phyloP scores from a whole-genome alignment of 495 filamentous ascomycete species.

The Penicillium simplicissimum region DNA sequence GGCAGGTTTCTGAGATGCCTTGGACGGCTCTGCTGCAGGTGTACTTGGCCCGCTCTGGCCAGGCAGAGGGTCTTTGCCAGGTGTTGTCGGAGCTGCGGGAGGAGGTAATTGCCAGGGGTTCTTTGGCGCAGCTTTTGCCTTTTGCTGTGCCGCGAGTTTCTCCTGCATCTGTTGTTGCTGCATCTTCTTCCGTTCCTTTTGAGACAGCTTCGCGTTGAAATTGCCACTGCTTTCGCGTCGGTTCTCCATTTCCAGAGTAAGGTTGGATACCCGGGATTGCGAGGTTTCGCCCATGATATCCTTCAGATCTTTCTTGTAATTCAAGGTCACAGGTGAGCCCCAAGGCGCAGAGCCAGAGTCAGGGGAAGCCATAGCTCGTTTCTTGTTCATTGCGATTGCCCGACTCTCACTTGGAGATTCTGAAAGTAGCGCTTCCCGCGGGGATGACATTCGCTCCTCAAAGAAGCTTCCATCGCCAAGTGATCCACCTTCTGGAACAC shows the following conservation, averaged over 20 bases:
- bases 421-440: slow-evolving; percentile 19
- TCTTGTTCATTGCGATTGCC: slow-evolving; percentile 26
- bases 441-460: slow-evolving; percentile 40
- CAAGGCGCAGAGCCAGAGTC: slow-evolving; percentile 51
- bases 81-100: slow-evolving; percentile 19
- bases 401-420: slow-evolving; percentile 37
- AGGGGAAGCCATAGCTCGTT: slow-evolving; percentile 19
- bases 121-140: slow-evolving; percentile 45
- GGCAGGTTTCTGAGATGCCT: slow-evolving; percentile 45
- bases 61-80: slow-evolving; percentile 24
- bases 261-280: slow-evolving; percentile 59
- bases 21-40: slow-evolving; percentile 26
- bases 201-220: slow-evolving; percentile 65
- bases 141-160: slow-evolving; percentile 46
- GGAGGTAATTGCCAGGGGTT: slow-evolving; percentile 73
- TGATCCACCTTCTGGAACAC: slow-evolving; percentile 33
- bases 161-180: slow-evolving; percentile 69
- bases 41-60: slow-evolving; percentile 23
- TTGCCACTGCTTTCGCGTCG: slow-evolving; percentile 40
- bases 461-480: slow-evolving; percentile 33
- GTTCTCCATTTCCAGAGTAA: slow-evolving; percentile 68
- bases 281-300: slow-evolving; percentile 84
- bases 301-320: slow-evolving; percentile 70
- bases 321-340: slow-evolving; percentile 55
- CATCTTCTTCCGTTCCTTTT: slow-evolving; percentile 86